phyloP scores from a whole-genome alignment of 805 yeast species.

The Cyberlindnera xishuangbannaensis region DNA sequence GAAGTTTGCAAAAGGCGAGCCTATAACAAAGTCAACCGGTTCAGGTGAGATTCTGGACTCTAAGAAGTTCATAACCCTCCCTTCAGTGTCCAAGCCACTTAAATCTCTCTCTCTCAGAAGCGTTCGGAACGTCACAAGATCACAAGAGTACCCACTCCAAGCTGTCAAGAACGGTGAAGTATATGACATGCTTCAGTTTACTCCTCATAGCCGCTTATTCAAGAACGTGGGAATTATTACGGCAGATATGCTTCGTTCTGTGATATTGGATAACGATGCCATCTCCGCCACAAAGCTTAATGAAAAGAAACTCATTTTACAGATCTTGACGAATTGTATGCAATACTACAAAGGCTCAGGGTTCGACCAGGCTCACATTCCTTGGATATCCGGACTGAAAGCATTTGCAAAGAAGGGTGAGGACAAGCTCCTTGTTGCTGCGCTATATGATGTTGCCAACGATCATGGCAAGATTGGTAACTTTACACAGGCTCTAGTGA shows the following conservation, averaged over 20 bases:
- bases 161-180: conserved; percentile 7
- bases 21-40: conserved; percentile 1
- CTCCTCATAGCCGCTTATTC: background rate
- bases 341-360: conserved; percentile 1
- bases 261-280: conserved; percentile 3
- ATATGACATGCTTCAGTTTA: conserved; percentile 7
- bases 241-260: conserved; percentile 11
- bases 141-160: background rate
- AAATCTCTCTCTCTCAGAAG: background rate
- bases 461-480: background rate
- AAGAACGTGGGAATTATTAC: conserved; percentile 2
- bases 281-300: conserved; percentile 1
- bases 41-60: conserved; percentile 4
- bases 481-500: background rate
- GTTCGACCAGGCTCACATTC: background rate
- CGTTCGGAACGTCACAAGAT: background rate
- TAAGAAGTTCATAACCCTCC: background rate
- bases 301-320: conserved; percentile 1
- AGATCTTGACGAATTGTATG: conserved; percentile 3
- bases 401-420: background rate
- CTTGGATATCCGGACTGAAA: background rate
- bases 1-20: background rate
- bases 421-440: background rate
- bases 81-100: background rate
- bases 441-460: background rate